Conservation (phyloP, 257 asterid species). For the Echium plantagineum region DNA sequence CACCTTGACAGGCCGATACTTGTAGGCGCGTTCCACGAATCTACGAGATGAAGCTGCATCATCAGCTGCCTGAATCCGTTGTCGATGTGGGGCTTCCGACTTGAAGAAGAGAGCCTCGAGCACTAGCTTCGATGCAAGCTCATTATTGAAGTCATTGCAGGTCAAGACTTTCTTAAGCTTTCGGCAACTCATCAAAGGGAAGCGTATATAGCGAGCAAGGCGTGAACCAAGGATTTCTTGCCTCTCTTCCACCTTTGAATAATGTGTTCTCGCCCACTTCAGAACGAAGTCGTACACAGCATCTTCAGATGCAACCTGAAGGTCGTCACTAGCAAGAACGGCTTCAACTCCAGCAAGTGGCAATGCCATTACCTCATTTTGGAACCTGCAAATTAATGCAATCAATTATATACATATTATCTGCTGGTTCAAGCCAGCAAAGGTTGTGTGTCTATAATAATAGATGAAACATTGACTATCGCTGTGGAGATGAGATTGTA, state of each 20-base stretch:
- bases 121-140: constrained; percentile 50
- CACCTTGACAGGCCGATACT: no score
- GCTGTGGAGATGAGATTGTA: no score
- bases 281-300: constrained; percentile 76
- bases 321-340: constrained; percentile 69
- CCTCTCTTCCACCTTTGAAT: constrained; percentile 51
- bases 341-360: constrained; percentile 92
- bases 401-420: not conserved
- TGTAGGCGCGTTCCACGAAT: constrained; percentile 34
- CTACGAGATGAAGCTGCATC: constrained; percentile 45
- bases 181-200: constrained; percentile 70
- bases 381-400: constrained; percentile 38
- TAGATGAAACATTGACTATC: no score
- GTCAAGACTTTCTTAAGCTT: constrained; percentile 67
- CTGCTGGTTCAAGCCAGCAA: not conserved
- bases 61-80: constrained; percentile 51
- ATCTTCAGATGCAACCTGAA: constrained; percentile 88
- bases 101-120: constrained; percentile 74
- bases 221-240: constrained; percentile 55
- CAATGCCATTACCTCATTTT: constrained; percentile 70
- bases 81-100: constrained; percentile 81
- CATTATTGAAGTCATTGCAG: constrained; percentile 67
- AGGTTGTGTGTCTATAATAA: not conserved
- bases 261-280: constrained; percentile 66
- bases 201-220: constrained; percentile 62